A percentile compares a stretch with the other conserved stretches of the same genome.
Conservation (phyloP, 1,284 basidiomycete genomes). For the Amylostereum areolatum region DNA sequence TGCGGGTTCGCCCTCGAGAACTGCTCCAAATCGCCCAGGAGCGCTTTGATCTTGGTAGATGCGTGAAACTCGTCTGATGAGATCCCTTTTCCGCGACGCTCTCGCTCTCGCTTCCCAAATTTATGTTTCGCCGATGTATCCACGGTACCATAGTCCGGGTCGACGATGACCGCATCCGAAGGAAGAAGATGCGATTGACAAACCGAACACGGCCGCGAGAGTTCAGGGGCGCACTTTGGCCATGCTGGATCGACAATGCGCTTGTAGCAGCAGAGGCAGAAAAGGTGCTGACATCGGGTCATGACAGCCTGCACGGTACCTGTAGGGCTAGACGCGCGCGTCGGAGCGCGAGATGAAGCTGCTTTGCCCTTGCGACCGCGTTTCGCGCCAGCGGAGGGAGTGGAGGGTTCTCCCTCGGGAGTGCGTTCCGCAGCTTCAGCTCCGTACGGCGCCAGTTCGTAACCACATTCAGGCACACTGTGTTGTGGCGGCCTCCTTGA, state of each 20-base stretch:
- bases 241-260: slow-evolving; percentile 70
- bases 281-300: slow-evolving; percentile 92
- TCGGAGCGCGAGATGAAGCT: slow-evolving; percentile 53
- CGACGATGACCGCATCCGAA: slow-evolving; percentile 74
- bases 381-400: slow-evolving; percentile 41
- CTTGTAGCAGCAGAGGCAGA: slow-evolving; percentile 81
- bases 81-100: slow-evolving; percentile 44
- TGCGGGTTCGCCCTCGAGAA: slow-evolving; percentile 78
- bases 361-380: slow-evolving; percentile 59
- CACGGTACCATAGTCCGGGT: slow-evolving; percentile 38
- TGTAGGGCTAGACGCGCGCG: slow-evolving; percentile 63
- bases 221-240: slow-evolving; percentile 61
- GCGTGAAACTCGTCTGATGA: slow-evolving; percentile 58
- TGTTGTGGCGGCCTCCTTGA: slow-evolving; percentile 82
- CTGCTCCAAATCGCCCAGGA: slow-evolving; percentile 69
- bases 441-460: slow-evolving; percentile 58
- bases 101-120: slow-evolving; percentile 59
- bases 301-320: slow-evolving; percentile 53
- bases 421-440: slow-evolving; percentile 46
- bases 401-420: slow-evolving; percentile 42
- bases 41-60: slow-evolving; percentile 82
- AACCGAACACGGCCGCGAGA: slow-evolving; percentile 60
- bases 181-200: slow-evolving; percentile 65
- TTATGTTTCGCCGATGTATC: slow-evolving; percentile 55
- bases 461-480: slow-evolving; percentile 82